A percentile compares a stretch with the other conserved stretches of the same genome.
Evolutionary conservation across 2,329 filamentous ascomycete genomes (phyloP).

Genomic region (Cordyceps fumosorosea): DNA sequence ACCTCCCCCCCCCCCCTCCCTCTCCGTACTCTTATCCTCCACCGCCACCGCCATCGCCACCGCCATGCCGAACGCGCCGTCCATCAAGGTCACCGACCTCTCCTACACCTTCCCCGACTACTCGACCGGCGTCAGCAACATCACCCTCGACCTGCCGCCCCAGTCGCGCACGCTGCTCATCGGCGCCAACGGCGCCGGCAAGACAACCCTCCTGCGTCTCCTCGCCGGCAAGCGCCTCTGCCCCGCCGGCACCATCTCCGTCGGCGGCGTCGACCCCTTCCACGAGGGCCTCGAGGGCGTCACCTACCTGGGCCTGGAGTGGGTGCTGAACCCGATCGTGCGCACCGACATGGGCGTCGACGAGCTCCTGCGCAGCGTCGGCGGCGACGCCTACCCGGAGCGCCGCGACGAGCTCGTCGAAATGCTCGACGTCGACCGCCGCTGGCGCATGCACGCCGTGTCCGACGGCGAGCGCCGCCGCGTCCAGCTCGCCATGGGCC

Average conservation of each 20-base stretch:
- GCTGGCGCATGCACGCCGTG: slow-evolving; percentile 94
- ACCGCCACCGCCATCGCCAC: background rate
- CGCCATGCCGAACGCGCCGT: slow-evolving; percentile 38
- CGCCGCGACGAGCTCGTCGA: slow-evolving; percentile 79
- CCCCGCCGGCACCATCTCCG: slow-evolving; percentile 64
- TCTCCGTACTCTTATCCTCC: background rate
- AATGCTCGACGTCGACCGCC: slow-evolving; percentile 85
- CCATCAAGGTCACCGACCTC: slow-evolving; percentile 68
- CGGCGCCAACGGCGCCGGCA: slow-evolving; percentile 94
- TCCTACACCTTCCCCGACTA: slow-evolving; percentile 87
- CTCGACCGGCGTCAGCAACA: slow-evolving; percentile 66
- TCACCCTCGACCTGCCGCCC: slow-evolving; percentile 70
- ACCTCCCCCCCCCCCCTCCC: background rate
- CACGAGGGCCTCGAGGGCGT: slow-evolving; percentile 84
- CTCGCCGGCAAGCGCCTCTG: slow-evolving; percentile 92
- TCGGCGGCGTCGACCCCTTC: slow-evolving; percentile 87
- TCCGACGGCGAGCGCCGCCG: slow-evolving; percentile 85
- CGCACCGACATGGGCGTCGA: slow-evolving; percentile 88
- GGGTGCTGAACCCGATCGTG: slow-evolving; percentile 96
- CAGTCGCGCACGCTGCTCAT: slow-evolving; percentile 85
- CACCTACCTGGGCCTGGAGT: slow-evolving; percentile 94
- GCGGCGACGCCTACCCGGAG: slow-evolving; percentile 74
- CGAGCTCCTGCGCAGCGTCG: slow-evolving; percentile 77
- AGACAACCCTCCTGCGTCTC: slow-evolving; percentile 91
- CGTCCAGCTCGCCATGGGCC: slow-evolving; percentile 93